These are phyloP conservation scores for Didymosphaeria variabile DNA, from an alignment of 2,329 filamentous ascomycete species.

Conservation along the genomic window DNA sequence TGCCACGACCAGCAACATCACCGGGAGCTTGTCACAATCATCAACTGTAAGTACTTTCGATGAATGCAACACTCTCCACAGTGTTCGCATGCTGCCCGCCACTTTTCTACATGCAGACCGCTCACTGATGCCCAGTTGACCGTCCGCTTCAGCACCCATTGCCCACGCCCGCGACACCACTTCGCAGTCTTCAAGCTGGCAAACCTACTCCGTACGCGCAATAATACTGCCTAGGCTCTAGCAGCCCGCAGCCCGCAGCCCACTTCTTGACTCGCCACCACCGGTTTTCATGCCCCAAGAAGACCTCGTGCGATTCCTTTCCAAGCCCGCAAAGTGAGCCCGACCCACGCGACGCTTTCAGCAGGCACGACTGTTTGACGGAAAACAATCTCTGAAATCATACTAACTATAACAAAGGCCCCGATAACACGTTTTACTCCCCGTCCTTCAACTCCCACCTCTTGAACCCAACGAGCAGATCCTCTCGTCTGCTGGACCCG, in stretches of 20 bases:
- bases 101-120: conserved; percentile 1
- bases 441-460: conserved; percentile 36
- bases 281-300: conserved; percentile 81
- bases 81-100: conserved; percentile 16
- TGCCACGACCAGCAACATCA: neutral
- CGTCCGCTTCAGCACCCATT: conserved; percentile 19
- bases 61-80: neutral
- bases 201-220: conserved; percentile 27
- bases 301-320: conserved; percentile 91
- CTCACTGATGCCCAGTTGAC: conserved; percentile 24
- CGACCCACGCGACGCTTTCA: conserved; percentile 15
- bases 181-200: conserved; percentile 46
- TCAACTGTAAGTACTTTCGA: conserved; percentile 18
- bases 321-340: conserved; percentile 90
- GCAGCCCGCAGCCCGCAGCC: conserved; percentile 52
- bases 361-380: conserved; percentile 7
- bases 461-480: conserved; percentile 59
- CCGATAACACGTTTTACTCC: conserved; percentile 70
- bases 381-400: conserved; percentile 9
- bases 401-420: conserved; percentile 59
- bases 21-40: neutral
- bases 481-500: conserved; percentile 82
- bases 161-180: conserved; percentile 24
- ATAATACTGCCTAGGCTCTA: conserved; percentile 47
- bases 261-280: conserved; percentile 27